Conservation (phyloP, 225 moss, liverwort and hornwort genomes). For the Marchantia polymorpha region DNA sequence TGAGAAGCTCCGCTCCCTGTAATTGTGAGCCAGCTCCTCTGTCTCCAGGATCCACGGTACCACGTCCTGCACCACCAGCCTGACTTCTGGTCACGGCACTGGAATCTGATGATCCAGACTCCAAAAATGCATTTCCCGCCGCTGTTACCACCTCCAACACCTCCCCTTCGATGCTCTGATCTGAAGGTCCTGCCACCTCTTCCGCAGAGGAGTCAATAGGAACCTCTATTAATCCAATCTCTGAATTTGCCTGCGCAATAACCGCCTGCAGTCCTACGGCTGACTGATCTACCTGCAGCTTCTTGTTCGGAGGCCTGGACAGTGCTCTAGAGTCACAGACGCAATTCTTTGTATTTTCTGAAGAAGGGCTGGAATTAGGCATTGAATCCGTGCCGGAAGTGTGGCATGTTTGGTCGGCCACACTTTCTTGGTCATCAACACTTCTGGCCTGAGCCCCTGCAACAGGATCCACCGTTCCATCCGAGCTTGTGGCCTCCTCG, state of each 20-base stretch:
- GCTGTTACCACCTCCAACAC: neutral
- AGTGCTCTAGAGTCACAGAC: conserved; percentile 3
- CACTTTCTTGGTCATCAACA: neutral
- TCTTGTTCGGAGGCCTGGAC: conserved; percentile 16
- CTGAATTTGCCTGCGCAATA: conserved; percentile 7
- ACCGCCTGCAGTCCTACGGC: conserved; percentile 8
- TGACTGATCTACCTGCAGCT: conserved; percentile 13
- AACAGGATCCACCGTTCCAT: neutral
- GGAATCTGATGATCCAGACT: neutral
- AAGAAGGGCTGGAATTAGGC: neutral
- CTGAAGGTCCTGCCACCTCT: neutral
- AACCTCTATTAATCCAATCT: neutral
- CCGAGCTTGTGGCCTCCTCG: conserved; percentile 1
- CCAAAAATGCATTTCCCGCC: neutral
- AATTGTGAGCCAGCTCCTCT: neutral
- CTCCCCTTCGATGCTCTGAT: neutral
- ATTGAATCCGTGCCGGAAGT: neutral
- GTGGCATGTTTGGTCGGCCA: neutral
- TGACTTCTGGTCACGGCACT: neutral
- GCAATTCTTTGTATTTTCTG: neutral
- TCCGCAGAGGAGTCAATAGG: neutral
- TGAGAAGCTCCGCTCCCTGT: neutral
- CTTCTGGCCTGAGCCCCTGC: neutral
- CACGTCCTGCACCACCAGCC: neutral
- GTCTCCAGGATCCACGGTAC: neutral